A percentile compares a stretch with the other conserved stretches of the same genome.
Conservation (phyloP, 2,329 filamentous ascomycete species). For the Pezicula neosporulosa region DNA sequence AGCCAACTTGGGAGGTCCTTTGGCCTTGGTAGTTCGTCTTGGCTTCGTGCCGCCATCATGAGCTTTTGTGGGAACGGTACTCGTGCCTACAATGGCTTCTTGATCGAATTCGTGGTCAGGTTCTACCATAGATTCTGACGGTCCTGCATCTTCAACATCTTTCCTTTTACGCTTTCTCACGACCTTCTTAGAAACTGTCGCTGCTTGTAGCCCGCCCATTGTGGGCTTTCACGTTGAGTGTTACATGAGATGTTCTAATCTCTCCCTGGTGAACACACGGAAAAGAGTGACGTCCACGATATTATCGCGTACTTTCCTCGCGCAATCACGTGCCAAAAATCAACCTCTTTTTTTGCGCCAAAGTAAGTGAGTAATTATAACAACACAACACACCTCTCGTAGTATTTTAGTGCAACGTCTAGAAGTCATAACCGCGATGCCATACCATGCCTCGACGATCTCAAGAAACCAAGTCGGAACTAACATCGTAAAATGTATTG, state of each 20-base stretch:
- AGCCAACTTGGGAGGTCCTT: slow-evolving; percentile 14
- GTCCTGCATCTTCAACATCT: slow-evolving; percentile 19
- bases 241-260: slow-evolving; percentile 6
- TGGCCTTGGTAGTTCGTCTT: slow-evolving; percentile 37
- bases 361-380: too few relatives aligned
- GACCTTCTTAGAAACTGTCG: slow-evolving; percentile 40
- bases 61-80: slow-evolving; percentile 50
- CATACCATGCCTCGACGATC: too few relatives aligned
- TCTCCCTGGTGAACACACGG: neutral
- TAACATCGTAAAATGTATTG: too few relatives aligned
- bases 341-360: too few relatives aligned
- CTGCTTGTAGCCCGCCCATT: slow-evolving; percentile 37
- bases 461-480: too few relatives aligned
- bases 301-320: neutral
- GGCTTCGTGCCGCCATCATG: slow-evolving; percentile 48
- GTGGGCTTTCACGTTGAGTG: neutral
- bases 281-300: neutral
- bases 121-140: slow-evolving; percentile 3
- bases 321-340: neutral
- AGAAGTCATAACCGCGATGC: too few relatives aligned
- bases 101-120: slow-evolving; percentile 1
- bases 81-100: slow-evolving; percentile 25
- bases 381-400: too few relatives aligned
- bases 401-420: too few relatives aligned
- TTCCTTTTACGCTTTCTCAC: slow-evolving; percentile 36